These are phyloP conservation scores for Euphorbia tirucalli DNA, from an alignment of 345 rosid genomes.

Conservation along the genomic window DNA sequence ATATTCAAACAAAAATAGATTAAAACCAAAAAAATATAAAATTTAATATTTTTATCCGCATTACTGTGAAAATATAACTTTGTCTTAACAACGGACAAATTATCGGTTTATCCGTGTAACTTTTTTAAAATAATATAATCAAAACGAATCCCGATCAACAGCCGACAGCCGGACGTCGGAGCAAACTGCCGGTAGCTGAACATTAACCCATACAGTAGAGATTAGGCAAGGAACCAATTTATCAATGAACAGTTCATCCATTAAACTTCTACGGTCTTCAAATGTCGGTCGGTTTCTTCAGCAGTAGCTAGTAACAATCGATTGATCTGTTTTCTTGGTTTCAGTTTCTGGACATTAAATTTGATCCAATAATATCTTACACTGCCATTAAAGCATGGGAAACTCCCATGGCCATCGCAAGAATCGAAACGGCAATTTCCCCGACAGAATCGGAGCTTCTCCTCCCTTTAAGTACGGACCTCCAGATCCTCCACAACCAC, in stretches of 20 bases:
- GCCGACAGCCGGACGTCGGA: too few relatives aligned
- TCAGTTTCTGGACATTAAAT: neutral
- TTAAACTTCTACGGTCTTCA: too few relatives aligned
- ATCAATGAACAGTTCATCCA: neutral
- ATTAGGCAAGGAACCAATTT: too few relatives aligned
- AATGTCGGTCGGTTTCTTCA: neutral
- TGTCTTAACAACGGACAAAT: too few relatives aligned
- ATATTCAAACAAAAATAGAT: too few relatives aligned
- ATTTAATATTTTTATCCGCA: too few relatives aligned
- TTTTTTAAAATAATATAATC: too few relatives aligned
- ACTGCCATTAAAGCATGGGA: conserved; percentile 1
- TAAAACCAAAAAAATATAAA: too few relatives aligned
- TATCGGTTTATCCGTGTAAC: too few relatives aligned
- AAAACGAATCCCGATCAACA: neutral
- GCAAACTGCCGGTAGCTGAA: neutral
- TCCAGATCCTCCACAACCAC: neutral
- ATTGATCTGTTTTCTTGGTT: neutral
- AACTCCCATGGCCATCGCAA: conserved; percentile 20
- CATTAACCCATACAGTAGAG: neutral
- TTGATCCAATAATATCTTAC: neutral
- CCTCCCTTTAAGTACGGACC: neutral
- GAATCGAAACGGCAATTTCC: neutral
- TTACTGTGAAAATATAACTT: too few relatives aligned
- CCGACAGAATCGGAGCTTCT: neutral
- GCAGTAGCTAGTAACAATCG: neutral